Conservation (phyloP, 305 asterid species). For the Striga hermonthica region DNA sequence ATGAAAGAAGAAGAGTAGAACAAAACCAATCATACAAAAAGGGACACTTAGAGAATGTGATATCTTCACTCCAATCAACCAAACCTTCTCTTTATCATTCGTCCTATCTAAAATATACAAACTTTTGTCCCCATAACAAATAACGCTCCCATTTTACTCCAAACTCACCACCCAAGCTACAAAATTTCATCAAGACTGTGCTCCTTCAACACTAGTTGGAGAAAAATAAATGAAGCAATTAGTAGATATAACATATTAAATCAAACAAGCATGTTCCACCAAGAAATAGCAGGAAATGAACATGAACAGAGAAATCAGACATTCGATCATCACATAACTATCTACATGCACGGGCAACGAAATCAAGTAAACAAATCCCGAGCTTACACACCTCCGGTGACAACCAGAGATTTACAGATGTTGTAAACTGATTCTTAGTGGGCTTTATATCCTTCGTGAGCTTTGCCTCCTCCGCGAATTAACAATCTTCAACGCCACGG, state of each 20-base stretch:
- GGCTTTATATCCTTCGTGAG: too few relatives aligned
- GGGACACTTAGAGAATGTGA: too few relatives aligned
- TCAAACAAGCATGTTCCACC: not conserved
- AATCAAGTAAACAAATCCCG: not conserved
- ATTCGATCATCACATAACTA: slow-evolving; percentile 1
- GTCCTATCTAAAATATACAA: not conserved
- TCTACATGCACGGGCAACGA: not conserved
- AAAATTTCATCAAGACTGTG: slow-evolving; percentile 3
- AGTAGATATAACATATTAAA: slow-evolving; percentile 15
- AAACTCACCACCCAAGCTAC: slow-evolving; percentile 17
- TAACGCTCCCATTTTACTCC: not conserved
- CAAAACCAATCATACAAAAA: too few relatives aligned
- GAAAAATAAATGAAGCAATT: not conserved
- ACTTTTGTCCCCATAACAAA: not conserved
- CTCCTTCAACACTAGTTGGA: not conserved
- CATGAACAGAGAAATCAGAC: not conserved
- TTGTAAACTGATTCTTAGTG: too few relatives aligned
- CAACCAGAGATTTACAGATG: too few relatives aligned
- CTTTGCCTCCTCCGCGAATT: too few relatives aligned
- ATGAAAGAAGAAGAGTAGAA: too few relatives aligned
- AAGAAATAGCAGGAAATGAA: not conserved
- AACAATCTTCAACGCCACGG: too few relatives aligned
- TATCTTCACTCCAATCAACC: slow-evolving; percentile 6
- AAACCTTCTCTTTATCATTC: not conserved
- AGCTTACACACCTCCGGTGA: not conserved